Conservation (phyloP, 139 green algal species). For the Chlorella sp. region DNA sequence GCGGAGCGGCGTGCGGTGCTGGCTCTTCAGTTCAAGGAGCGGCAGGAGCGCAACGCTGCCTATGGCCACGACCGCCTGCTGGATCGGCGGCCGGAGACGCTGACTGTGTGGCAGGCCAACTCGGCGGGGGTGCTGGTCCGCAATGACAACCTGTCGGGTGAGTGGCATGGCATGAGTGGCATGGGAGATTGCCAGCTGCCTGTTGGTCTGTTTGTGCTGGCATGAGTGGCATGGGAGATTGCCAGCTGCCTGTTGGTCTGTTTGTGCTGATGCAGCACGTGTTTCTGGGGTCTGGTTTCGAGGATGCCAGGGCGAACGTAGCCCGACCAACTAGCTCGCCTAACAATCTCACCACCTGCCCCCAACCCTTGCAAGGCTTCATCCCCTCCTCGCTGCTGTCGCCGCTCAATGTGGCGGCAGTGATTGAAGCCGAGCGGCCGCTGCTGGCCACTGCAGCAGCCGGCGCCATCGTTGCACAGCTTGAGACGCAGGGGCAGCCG, state of each 20-base stretch:
- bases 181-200: too few species aligned
- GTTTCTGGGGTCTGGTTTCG: too few species aligned
- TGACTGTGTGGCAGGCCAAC: conserved; percentile 46
- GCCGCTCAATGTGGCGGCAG: neutral
- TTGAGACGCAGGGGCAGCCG: neutral
- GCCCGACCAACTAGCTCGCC: too few species aligned
- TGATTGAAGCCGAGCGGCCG: conserved; percentile 16
- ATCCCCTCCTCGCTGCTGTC: conserved; percentile 32
- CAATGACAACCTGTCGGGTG: conserved; percentile 26
- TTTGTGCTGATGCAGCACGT: too few species aligned
- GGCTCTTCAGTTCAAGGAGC: neutral
- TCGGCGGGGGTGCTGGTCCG: conserved; percentile 37
- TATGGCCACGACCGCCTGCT: neutral
- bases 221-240: too few species aligned
- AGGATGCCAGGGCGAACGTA: too few species aligned
- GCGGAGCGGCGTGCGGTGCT: too few species aligned
- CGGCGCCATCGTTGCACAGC: neutral
- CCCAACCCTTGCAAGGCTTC: conserved; percentile 25
- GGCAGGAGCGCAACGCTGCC: conserved; percentile 3
- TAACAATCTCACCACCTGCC: too few species aligned
- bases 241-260: too few species aligned
- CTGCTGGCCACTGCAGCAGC: conserved; percentile 5
- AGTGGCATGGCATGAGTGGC: neutral
- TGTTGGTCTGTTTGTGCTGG: neutral
- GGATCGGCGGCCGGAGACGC: neutral